Evolutionary conservation across 2,329 filamentous ascomycete species (phyloP), one percentile per base, ranked within the genome.

Genomic region (Hawksworthiomyces lignivorus): DNA sequence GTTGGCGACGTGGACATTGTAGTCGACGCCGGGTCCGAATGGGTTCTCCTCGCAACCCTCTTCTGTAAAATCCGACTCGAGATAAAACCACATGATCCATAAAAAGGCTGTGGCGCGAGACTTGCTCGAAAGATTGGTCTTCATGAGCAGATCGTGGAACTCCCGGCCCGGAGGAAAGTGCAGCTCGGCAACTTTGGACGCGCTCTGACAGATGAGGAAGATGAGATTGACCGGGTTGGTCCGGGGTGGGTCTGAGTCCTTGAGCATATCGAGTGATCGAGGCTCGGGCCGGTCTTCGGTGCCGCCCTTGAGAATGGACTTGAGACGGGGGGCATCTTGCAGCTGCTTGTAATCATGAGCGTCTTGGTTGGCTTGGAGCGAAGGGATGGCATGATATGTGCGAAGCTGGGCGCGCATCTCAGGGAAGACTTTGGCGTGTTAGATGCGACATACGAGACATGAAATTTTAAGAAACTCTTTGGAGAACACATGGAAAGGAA

Each of bases 81-180:
- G 74, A 57, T 98, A 97, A 70, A 92, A 96, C 92, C 92, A 98
- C 80, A 98, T 94, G 49, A 98, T 70, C 92, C 92, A 98, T 17
- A 98, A 67, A 53, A 98, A 98, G 1, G 90, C 90, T 33, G 70
- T 80, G 1, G 92, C 89, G 48, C 92, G 78, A 48, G 87, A 94
- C 51, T 72, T 67, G 62, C 89, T 97, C 44, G 82, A 87, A 47
- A 87, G 75, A 19, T 85, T 83, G 2, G 82, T 82, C 56, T 87
- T 82, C 89, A 97, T 97, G 54, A 98, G 83, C 14, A 98, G 75
- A 55, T 98, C 92, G 61, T 96, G 94, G 61, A 98, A 97, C 62
- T 98, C 92, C 51, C 82, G 77, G 1, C 81, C 79, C 6, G 80
- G 75, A 10, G 84, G 83, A 59, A 98, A 97, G 62, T 98, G 92